Conservation (phyloP, 768 basidiomycete genomes). For the Tulasnella sp. region DNA sequence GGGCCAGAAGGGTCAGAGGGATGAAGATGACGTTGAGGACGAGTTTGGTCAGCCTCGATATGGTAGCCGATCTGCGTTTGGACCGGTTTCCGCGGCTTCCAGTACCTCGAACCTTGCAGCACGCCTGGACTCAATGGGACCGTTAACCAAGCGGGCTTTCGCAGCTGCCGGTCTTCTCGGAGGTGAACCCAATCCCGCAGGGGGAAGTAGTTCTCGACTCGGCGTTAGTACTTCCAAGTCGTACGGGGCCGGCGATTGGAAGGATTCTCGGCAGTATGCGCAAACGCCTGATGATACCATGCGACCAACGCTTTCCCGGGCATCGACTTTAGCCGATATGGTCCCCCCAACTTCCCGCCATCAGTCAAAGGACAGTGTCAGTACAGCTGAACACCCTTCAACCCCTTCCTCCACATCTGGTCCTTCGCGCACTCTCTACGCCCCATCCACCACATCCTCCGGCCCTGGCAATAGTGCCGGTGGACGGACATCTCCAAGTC, state of each 20-base stretch:
- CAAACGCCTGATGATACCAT: background rate
- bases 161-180: constrained; percentile 15
- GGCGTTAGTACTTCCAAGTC: background rate
- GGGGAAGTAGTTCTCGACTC: background rate
- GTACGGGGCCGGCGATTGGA: background rate
- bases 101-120: background rate
- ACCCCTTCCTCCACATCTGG: constrained; percentile 15
- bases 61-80: background rate
- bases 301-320: background rate
- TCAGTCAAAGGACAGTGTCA: background rate
- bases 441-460: constrained; percentile 7
- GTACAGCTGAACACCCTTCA: constrained; percentile 8
- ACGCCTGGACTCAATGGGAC: constrained; percentile 16
- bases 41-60: background rate
- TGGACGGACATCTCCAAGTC: background rate
- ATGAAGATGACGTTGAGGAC: background rate
- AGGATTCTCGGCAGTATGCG: background rate
- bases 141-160: constrained; percentile 15
- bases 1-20: constrained; percentile 3
- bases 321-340: background rate
- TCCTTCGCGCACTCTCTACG: constrained; percentile 10
- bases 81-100: background rate
- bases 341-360: background rate
- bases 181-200: background rate
- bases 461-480: background rate